Evolutionary conservation across 2,329 filamentous ascomycete genomes (phyloP).

Genomic region (Epichloe brachyelytri): DNA sequence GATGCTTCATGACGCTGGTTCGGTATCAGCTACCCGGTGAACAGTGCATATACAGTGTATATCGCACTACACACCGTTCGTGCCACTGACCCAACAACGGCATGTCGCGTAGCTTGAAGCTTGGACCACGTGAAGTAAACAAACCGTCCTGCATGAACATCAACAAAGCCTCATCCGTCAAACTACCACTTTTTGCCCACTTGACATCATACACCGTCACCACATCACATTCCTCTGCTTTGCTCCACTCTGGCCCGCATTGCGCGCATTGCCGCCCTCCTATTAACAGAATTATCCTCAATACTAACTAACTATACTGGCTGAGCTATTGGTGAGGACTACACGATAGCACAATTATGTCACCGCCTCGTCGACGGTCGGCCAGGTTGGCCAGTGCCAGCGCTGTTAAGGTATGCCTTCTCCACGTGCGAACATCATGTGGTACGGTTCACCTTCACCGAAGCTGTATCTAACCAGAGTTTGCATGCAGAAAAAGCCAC

Average conservation of each 20-base stretch:
- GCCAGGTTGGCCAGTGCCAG: slow-evolving; percentile 29
- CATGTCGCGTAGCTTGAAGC: background rate
- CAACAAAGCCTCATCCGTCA: slow-evolving; percentile 8
- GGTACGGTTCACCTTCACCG: background rate
- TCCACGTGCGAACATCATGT: slow-evolving; percentile 4
- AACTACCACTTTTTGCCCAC: slow-evolving; percentile 2
- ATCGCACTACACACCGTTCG: background rate
- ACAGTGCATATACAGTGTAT: background rate
- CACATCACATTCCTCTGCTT: slow-evolving; percentile 6
- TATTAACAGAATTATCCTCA: background rate
- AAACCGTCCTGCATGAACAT: slow-evolving; percentile 11
- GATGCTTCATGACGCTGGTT: too few relatives aligned
- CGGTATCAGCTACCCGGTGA: background rate
- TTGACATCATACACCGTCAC: slow-evolving; percentile 7
- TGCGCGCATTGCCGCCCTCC: slow-evolving; percentile 3
- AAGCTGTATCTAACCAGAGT: slow-evolving; percentile 1
- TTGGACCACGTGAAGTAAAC: slow-evolving; percentile 13
- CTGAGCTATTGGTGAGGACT: background rate
- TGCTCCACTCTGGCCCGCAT: background rate
- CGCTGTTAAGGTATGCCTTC: slow-evolving; percentile 22
- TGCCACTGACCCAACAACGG: background rate
- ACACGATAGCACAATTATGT: slow-evolving; percentile 18
- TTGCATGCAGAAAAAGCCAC: slow-evolving; percentile 16
- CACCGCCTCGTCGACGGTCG: slow-evolving; percentile 30
- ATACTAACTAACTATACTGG: background rate